Base-by-base conservation (phyloP, 768 basidiomycete species). In the Termitomyces sp. region DNA sequence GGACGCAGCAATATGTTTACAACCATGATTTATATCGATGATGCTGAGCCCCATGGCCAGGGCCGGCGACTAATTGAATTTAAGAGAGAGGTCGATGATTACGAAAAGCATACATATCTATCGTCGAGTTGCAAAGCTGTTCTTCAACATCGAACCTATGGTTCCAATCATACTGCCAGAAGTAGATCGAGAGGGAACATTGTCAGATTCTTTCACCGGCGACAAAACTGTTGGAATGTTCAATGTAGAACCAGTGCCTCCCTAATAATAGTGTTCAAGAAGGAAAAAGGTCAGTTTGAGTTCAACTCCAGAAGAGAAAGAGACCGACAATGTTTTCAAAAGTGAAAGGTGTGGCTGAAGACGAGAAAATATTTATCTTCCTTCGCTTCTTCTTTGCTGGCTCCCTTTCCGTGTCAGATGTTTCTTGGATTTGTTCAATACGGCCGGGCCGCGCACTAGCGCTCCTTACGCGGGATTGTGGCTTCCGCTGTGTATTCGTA, bases 201-300 rank as follows among this genome's bases (percentile, higher is more conserved):
- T 71, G 6, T 81, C 79, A 1, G 76, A 72, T 44, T 81, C 78
- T 60, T 85, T 87, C 54, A 90, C 77, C 13, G 88, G 88, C 2
- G 87, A 88, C 22, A 90, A 71, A 34, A 74, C 72, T 0, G 81
- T 85, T 12, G 88, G 88, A 64, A 90, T 90, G 54, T 82, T 77
- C 46, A 89, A 65, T 0, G 74, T 80, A 26, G 52, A 54, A 12
- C 3, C 18, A 39, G 72, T 71, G 37, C 72, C 73, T 22, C 64
- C 74, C 63, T 72, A 58, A 73, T 75, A 39, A 34, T 28, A 36
- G 55, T 59, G 33, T 26, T 54, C 24, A 55, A n/a, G n/a, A n/a
- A n/a, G n/a, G n/a, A n/a, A n/a, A 55, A 39, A 24, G 36, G 16
- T 45, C 56, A 56, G 50, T 31, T 36, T 36, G 31, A 12, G 28